Evolutionary conservation across 2,329 filamentous ascomycete genomes (phyloP), one percentile per base, ranked within the genome.

Genomic region (Plectosphaerella sp.): DNA sequence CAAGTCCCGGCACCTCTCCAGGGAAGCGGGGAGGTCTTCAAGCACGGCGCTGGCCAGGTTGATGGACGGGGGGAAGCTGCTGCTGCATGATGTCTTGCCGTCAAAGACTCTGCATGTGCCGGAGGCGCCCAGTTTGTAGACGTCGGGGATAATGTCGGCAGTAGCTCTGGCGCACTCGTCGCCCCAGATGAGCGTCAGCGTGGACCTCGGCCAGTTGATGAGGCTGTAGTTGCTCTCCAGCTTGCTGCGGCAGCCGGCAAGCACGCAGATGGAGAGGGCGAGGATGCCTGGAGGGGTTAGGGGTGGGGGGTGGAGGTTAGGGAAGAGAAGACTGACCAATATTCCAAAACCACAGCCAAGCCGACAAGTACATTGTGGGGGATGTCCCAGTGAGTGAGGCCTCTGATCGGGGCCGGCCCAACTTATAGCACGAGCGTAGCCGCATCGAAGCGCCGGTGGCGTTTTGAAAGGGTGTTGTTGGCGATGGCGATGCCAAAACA

Each of bases 231-330:
- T 47, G 49, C 33, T 42, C 11, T 51, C 49, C 28, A 45, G 24
- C 6, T 45, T n/a, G 18, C 33, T 47, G 3, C 49, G 49, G 35
- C 45, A 51, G 45, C 49, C 46, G 11, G 49, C 33, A 8, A 51
- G 49, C 6, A 51, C 41, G 45, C 49, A 51, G 33, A 51, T 47
- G 20, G 49, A 16, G 33, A 51, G 43, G 35, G 49, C 49, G 20
- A 51, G 9, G 22, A 51, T 51, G 33, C 43, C 49, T 51, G n/a
- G 15, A 16, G n/a, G 37, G 18, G 37, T 37, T 37, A 37, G 35
- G 11, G n/a, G n/a, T 4, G 11, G 35, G 11, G 35, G n/a, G 35
- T 7, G 7, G 35, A n/a, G n/a, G n/a, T n/a, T n/a, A 37, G 11
- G 35, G 35, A 12, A 7, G 11, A 37, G 35, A 7, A 37, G n/a